Conservation (phyloP, 1,284 basidiomycete species). For the Agaricales sp. region DNA sequence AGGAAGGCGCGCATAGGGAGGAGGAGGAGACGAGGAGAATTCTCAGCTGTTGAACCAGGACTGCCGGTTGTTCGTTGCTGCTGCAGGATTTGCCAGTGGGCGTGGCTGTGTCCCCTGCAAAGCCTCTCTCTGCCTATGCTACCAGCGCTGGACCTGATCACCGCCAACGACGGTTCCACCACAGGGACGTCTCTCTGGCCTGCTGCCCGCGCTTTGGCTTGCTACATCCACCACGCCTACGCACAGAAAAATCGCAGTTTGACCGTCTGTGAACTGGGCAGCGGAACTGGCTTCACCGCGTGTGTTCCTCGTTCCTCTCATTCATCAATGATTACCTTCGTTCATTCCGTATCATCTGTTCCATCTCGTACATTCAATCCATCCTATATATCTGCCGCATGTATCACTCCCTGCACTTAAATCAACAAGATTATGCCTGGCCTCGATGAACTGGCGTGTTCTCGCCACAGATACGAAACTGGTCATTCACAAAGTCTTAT, state of each 20-base stretch:
- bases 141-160: not conserved
- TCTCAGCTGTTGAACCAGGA: slow-evolving; percentile 5
- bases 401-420: not conserved
- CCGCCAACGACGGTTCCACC: slow-evolving; percentile 40
- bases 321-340: too few relatives aligned
- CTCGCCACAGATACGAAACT: slow-evolving; percentile 70
- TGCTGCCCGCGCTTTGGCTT: slow-evolving; percentile 64
- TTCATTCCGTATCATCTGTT: too few relatives aligned
- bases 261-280: slow-evolving; percentile 69
- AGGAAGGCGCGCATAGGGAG: slow-evolving; percentile 68
- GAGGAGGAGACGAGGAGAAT: slow-evolving; percentile 12
- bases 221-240: slow-evolving; percentile 36
- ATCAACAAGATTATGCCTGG: slow-evolving; percentile 25
- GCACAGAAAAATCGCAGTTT: slow-evolving; percentile 19
- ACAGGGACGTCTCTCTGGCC: slow-evolving; percentile 90
- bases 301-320: slow-evolving; percentile 27
- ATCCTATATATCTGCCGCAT: slow-evolving; percentile 3
- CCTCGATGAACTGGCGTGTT: slow-evolving; percentile 65
- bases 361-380: slow-evolving; percentile 5
- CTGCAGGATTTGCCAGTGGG: slow-evolving; percentile 7
- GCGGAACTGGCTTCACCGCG: slow-evolving; percentile 75
- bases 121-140: slow-evolving; percentile 51
- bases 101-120: slow-evolving; percentile 30
- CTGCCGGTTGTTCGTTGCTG: not conserved
- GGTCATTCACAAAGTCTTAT: slow-evolving; percentile 60